Evolutionary conservation across 2,329 filamentous ascomycete genomes (phyloP).

Genomic region (Sclerotinia nivalis): DNA sequence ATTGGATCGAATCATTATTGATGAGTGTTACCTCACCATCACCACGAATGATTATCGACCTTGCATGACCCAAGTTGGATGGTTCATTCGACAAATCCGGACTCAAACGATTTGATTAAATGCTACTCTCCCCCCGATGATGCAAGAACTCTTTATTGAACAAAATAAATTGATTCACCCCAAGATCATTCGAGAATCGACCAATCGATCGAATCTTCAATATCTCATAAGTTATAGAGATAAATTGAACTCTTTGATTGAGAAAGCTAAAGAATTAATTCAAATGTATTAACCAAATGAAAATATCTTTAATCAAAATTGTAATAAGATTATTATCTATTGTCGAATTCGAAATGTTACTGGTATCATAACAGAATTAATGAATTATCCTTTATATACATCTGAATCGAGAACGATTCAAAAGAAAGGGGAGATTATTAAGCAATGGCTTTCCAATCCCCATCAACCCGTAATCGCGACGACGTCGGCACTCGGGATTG

Average conservation of each 20-base stretch:
- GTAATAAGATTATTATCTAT: slow-evolving; percentile 31
- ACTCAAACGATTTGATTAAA: slow-evolving; percentile 28
- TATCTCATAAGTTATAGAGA: no score
- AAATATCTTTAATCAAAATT: slow-evolving; percentile 21
- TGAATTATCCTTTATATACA: no score
- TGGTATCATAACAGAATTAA: no score
- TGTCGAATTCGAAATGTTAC: slow-evolving; percentile 21
- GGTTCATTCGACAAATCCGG: slow-evolving; percentile 25
- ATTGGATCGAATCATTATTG: no score
- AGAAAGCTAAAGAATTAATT: no score
- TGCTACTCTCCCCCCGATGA: slow-evolving; percentile 22
- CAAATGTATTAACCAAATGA: no score
- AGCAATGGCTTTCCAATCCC: slow-evolving; percentile 15
- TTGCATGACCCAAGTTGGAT: slow-evolving; percentile 26
- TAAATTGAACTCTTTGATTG: no score
- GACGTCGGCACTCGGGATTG: slow-evolving; percentile 20
- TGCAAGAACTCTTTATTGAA: slow-evolving; percentile 14
- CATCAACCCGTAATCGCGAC: slow-evolving; percentile 22
- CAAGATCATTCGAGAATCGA: slow-evolving; percentile 26
- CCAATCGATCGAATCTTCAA: no score
- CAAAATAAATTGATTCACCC: slow-evolving; percentile 28
- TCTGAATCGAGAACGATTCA: slow-evolving; percentile 20
- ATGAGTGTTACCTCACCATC: slow-evolving; percentile 27
- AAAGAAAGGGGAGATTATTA: no score
- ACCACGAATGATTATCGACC: slow-evolving; percentile 25